phyloP scores from a whole-genome alignment of 192 early-diverging fungal genomes.

The Physocladia obscura region DNA sequence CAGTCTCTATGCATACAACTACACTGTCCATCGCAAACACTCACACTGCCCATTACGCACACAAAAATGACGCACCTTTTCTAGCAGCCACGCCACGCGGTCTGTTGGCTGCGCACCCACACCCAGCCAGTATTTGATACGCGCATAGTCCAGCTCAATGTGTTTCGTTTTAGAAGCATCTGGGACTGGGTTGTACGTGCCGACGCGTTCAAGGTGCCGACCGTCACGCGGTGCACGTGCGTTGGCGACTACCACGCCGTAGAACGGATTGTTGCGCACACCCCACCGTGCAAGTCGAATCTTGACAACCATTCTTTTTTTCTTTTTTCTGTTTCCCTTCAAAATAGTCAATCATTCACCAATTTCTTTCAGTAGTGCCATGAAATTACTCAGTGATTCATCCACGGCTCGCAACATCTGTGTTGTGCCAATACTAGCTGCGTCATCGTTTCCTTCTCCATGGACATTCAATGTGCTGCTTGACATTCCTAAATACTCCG shows the following conservation, averaged over 20 bases:
- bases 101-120: conserved; percentile 96
- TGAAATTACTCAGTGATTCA: conserved; percentile 13
- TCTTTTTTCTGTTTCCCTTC: neutral
- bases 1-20: neutral
- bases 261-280: conserved; percentile 83
- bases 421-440: neutral
- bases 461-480: neutral
- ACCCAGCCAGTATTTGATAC: conserved; percentile 95
- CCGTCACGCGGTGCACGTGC: conserved; percentile 74
- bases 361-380: conserved; percentile 15
- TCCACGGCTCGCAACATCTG: conserved; percentile 13
- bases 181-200: conserved; percentile 87
- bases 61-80: conserved; percentile 57
- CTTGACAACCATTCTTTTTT: conserved; percentile 39
- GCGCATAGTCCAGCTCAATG: conserved; percentile 79
- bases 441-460: neutral
- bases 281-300: conserved; percentile 91
- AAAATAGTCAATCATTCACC: no score
- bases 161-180: conserved; percentile 65
- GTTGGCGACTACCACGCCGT: conserved; percentile 92
- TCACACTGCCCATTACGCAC: no score
- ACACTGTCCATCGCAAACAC: neutral
- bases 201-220: conserved; percentile 88
- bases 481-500: conserved; percentile 3
- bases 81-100: conserved; percentile 82